Conservation (phyloP, 78 protist species). For the Dictyostelium brefeldianum region DNA sequence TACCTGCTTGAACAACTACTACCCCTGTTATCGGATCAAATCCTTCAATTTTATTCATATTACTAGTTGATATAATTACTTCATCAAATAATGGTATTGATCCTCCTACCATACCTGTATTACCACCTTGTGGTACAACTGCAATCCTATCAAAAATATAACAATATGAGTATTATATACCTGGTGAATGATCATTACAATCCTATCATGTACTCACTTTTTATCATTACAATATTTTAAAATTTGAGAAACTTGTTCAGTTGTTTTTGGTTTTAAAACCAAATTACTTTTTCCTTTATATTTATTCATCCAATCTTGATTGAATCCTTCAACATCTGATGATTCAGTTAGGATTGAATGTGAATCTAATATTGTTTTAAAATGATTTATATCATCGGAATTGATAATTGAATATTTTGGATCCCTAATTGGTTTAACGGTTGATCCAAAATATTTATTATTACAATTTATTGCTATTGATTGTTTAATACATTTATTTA, state of each 20-base stretch:
- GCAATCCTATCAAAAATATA: slow-evolving; percentile 84
- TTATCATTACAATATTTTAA: slow-evolving; percentile 80
- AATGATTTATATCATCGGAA: slow-evolving; percentile 39
- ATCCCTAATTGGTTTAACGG: slow-evolving; percentile 2
- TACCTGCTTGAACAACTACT: slow-evolving; percentile 90
- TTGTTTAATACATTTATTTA: too few species aligned
- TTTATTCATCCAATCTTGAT: slow-evolving; percentile 87
- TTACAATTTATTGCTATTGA: background rate
- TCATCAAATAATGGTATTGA: slow-evolving; percentile 94
- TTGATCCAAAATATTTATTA: background rate
- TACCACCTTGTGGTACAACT: slow-evolving; percentile 98
- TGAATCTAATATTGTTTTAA: slow-evolving; percentile 28
- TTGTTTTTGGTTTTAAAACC: slow-evolving; percentile 81
- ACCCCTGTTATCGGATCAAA: slow-evolving; percentile 79
- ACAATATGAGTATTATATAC: too few species aligned
- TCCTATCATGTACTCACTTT: too few species aligned
- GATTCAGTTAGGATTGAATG: slow-evolving; percentile 33
- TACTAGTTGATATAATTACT: slow-evolving; percentile 78
- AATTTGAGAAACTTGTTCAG: slow-evolving; percentile 86
- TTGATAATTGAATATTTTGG: slow-evolving; percentile 14
- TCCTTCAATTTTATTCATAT: slow-evolving; percentile 83
- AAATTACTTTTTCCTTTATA: slow-evolving; percentile 53
- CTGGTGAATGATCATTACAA: too few species aligned
- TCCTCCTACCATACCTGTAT: slow-evolving; percentile 97
- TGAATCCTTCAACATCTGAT: slow-evolving; percentile 66